Base-by-base conservation (phyloP, 2,329 filamentous ascomycete genomes). In the Sphaerulina populicola region DNA sequence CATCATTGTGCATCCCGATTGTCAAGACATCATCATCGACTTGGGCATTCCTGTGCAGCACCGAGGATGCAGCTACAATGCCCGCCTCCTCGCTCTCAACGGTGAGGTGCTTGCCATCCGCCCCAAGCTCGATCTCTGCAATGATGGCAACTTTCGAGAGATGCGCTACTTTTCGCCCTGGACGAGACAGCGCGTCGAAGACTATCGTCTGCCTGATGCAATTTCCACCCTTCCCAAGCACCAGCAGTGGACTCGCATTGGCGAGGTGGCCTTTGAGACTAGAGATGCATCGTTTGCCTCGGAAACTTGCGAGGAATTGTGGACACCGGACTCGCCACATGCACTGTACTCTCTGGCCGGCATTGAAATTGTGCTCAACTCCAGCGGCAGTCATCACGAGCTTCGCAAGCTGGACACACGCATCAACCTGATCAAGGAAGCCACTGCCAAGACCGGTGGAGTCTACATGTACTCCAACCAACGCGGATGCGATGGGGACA, bases 231-330 rank as follows among this genome's bases (percentile, higher is more conserved):
- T 86, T 10, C 73, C 73, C 6, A 50, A 38, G 33, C 76, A 78
- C 0, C 74, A 78, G 55, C 69, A 69, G 27, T 77, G 74, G 51
- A 80, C 85, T 1, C 74, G 78, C 0, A 80, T 90, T 55, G 85
- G 85, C 2, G 86, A 89, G 66, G 81, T 77, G 3, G 74, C 86
- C 18, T 76, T 87, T 47, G 67, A 68, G 21, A 78, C 79, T 0
- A 69, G 71, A 4, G 84, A 88, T 62, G 85, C 81, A 1, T 77
- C 76, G 46, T 69, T 86, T 41, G 79, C 81, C 3, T 70, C 73
- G 3, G 81, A 84, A 67, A 85, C 82, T 0, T 87, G 83, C 57
- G 83, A 87, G 64, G 82, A 85, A 60, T 69, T 85, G 2, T 85
- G 82, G 64, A 81, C 78, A 5, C 78, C 79, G 2, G 71, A 74